Base-by-base conservation (phyloP, 2,329 filamentous ascomycete genomes). In the Trichoderma simmonsii region DNA sequence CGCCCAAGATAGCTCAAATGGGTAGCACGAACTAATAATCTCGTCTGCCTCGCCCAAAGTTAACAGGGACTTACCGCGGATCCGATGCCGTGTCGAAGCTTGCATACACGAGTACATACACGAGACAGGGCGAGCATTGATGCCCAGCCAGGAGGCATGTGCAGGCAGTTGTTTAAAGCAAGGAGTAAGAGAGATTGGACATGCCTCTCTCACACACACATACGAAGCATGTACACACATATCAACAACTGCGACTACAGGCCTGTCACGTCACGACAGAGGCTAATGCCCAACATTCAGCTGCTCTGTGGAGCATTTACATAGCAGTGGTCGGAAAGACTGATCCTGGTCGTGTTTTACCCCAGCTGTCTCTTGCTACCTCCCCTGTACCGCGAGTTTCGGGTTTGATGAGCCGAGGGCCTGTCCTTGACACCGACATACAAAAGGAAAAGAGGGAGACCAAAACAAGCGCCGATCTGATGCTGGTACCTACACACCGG, bases 261-360 rank as follows among this genome's bases (percentile, higher is more conserved):
- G 56, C 66, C 57, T 69, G 34, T 32, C 57, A 54, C 39, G 57
- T 70, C 66, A 67, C 48, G 21, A 18, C 11, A 39, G n/a, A 54
- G 66, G 36, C 57, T 26, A n/a, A 70, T 61, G 39, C 21, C 39
- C 66, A 57, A 62, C 56, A 62, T 62, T 70, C 57, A 70, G 66
- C 56, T 70, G 66, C 39, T 62, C 66, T 62, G 66, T 70, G 66
- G 36, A 34, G 28, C 43, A 61, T 28, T 39, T 32, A 24, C 26
- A 30, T 15, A 12, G 43, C n/a, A 36, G 34, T 57, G 11, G 32
- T 32, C n/a, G 26, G 14, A 24, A 59, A 14, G 18, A 12, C 4
- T 60, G 65, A 60, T 32, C 66, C 56, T 34, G 56, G 66, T 51
- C 26, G 30, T 60, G 66, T 70, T 62, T 70, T 70, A 70, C 66